phyloP scores from a whole-genome alignment of 2,329 filamentous ascomycete genomes.

The Diaporthe aspalathi region DNA sequence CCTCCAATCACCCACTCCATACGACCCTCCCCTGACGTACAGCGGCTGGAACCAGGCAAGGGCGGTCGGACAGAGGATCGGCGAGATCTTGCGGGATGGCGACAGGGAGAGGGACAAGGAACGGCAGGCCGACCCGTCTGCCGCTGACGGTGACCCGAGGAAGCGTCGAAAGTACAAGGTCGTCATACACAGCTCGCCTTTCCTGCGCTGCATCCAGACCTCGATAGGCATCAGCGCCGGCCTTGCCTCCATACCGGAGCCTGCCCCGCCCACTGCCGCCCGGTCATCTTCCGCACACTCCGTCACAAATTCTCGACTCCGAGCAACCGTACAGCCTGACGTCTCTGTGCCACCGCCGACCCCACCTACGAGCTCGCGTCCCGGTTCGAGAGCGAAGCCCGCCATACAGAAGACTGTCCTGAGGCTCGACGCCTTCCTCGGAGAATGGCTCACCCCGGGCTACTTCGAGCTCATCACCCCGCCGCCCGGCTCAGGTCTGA shows the following conservation, averaged over 20 bases:
- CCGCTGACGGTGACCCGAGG: conserved; percentile 41
- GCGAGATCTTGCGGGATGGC: conserved; percentile 67
- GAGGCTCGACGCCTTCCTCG: conserved; percentile 90
- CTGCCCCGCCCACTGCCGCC: conserved; percentile 42
- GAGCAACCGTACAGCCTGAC: conserved; percentile 40
- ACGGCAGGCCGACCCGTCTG: conserved; percentile 49
- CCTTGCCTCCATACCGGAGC: conserved; percentile 68
- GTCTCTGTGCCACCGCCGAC: conserved; percentile 41
- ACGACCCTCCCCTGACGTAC: conserved; percentile 95
- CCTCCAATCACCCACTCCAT: conserved; percentile 89
- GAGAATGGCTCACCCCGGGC: conserved; percentile 93
- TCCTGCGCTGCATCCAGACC: conserved; percentile 91
- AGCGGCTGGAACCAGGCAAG: conserved; percentile 91
- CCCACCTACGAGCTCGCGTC: conserved; percentile 22
- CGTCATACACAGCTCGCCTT: conserved; percentile 93
- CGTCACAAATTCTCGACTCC: conserved; percentile 39
- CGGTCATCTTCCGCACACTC: conserved; percentile 37
- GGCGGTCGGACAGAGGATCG: conserved; percentile 84
- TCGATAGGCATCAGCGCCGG: conserved; percentile 89
- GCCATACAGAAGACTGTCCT: conserved; percentile 70
- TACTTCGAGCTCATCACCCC: conserved; percentile 95
- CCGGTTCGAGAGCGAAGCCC: conserved; percentile 9
- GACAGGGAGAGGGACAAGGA: conserved; percentile 58
- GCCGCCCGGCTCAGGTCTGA: conserved; percentile 85
- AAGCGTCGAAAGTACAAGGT: conserved; percentile 75